Conservation (phyloP, 2,329 filamentous ascomycete species). For the Monascus ruber region DNA sequence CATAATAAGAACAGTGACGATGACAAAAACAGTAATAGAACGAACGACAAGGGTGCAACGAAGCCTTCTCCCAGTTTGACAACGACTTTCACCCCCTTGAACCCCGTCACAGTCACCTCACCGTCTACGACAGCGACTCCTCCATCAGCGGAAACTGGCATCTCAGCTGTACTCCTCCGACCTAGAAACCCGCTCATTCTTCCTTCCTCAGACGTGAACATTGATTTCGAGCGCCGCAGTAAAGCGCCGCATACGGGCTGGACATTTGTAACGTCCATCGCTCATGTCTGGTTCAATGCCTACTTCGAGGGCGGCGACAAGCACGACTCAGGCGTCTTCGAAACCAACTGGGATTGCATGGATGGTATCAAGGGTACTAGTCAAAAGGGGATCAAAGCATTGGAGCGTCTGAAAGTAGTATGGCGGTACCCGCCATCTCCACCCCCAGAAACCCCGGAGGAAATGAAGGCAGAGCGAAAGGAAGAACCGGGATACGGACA, state of each 20-base stretch:
- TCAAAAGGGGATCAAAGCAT: slow-evolving; percentile 67
- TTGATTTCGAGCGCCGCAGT: slow-evolving; percentile 78
- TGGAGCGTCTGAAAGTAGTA: slow-evolving; percentile 73
- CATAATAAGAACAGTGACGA: slow-evolving; percentile 2
- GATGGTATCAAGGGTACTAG: slow-evolving; percentile 89
- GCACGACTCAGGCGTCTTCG: slow-evolving; percentile 58
- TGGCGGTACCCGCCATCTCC: slow-evolving; percentile 49
- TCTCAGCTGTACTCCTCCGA: slow-evolving; percentile 67
- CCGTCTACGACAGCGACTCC: slow-evolving; percentile 6
- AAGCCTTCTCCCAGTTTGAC: background rate
- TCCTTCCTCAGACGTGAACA: slow-evolving; percentile 75
- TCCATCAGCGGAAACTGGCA: slow-evolving; percentile 43
- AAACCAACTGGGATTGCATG: slow-evolving; percentile 65
- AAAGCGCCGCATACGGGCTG: slow-evolving; percentile 64
- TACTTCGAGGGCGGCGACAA: slow-evolving; percentile 79
- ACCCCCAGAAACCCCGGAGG: slow-evolving; percentile 1
- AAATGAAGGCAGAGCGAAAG: slow-evolving; percentile 10
- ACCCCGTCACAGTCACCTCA: slow-evolving; percentile 24
- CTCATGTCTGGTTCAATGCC: slow-evolving; percentile 93
- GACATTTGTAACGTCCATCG: slow-evolving; percentile 84
- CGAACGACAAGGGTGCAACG: background rate
- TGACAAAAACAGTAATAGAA: background rate
- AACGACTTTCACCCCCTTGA: slow-evolving; percentile 4
- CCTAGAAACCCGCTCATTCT: slow-evolving; percentile 58
- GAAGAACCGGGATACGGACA: slow-evolving; percentile 15